Evolutionary conservation across 768 basidiomycete species (phyloP).

Genomic region (Kwoniella pini): DNA sequence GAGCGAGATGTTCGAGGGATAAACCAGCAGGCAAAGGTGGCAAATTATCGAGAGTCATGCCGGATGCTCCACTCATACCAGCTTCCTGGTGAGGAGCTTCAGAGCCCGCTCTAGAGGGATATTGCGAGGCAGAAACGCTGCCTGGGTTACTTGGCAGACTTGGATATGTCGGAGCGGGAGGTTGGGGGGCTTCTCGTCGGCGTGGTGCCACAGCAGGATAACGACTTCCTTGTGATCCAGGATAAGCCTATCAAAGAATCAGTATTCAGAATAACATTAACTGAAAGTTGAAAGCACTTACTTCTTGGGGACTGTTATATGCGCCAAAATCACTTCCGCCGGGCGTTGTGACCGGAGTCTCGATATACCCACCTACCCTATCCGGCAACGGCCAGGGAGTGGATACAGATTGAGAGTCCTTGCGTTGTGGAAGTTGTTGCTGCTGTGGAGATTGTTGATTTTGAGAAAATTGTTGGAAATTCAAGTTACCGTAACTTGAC

Average conservation of each 20-base stretch:
- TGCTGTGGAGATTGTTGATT: slow-evolving; percentile 14
- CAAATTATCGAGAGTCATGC: slow-evolving; percentile 27
- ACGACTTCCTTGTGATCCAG: slow-evolving; percentile 7
- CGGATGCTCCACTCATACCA: slow-evolving; percentile 11
- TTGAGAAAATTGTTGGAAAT: slow-evolving; percentile 3
- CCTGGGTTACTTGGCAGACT: slow-evolving; percentile 13
- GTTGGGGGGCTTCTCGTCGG: slow-evolving; percentile 36
- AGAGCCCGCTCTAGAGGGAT: slow-evolving; percentile 20
- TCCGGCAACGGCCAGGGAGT: slow-evolving; percentile 34
- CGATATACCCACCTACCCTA: slow-evolving; percentile 24
- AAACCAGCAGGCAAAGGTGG: slow-evolving; percentile 52
- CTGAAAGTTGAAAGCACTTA: slow-evolving; percentile 13
- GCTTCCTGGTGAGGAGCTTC: slow-evolving; percentile 9
- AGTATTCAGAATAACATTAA: not conserved
- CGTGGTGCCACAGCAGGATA: slow-evolving; percentile 30
- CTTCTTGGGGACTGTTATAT: slow-evolving; percentile 34
- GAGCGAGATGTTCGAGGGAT: slow-evolving; percentile 45
- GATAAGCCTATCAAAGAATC: slow-evolving; percentile 2
- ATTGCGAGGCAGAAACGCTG: slow-evolving; percentile 12
- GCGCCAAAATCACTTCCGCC: slow-evolving; percentile 42
- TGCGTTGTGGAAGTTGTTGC: slow-evolving; percentile 17
- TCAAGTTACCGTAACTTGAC: slow-evolving; percentile 8
- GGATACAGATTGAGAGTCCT: not conserved
- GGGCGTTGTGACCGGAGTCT: slow-evolving; percentile 44
- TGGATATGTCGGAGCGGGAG: slow-evolving; percentile 25